phyloP scores from a whole-genome alignment of 257 asterid genomes.

The Solanum piurae region DNA sequence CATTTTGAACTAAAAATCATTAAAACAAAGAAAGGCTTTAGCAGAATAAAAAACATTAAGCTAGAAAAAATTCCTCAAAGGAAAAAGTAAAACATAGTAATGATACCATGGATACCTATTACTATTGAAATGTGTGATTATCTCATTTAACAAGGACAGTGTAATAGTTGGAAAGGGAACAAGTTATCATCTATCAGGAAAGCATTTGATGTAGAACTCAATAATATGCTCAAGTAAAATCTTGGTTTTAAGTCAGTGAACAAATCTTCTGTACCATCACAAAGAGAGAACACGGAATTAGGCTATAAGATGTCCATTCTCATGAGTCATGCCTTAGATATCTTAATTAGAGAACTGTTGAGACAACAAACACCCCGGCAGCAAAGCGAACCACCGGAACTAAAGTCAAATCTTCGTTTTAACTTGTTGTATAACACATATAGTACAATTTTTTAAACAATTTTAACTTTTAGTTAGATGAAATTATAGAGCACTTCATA shows the following conservation, averaged over 20 bases:
- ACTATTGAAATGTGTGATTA: not conserved
- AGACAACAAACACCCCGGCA: no score
- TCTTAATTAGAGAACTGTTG: not conserved
- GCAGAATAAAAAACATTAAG: not conserved
- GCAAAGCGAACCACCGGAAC: no score
- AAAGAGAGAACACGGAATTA: not conserved
- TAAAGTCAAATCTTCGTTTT: not conserved
- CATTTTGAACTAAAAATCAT: conserved; percentile 14
- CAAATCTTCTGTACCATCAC: not conserved
- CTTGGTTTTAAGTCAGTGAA: not conserved
- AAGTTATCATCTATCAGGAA: not conserved
- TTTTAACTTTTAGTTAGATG: not conserved
- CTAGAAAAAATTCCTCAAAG: not conserved
- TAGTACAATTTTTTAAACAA: not conserved
- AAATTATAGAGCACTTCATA: not conserved
- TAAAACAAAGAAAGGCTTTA: not conserved
- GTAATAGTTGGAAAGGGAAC: not conserved
- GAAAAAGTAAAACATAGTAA: not conserved
- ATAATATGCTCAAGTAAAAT: not conserved
- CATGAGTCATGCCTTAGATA: not conserved
- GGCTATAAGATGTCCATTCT: not conserved
- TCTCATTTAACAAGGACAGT: not conserved
- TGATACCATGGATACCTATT: not conserved
- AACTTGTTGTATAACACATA: not conserved
- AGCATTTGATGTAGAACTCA: not conserved